Evolutionary conservation across 2,329 filamentous ascomycete species (phyloP), one percentile per base, ranked within the genome.

Genomic region (Penicillium verrucosum): DNA sequence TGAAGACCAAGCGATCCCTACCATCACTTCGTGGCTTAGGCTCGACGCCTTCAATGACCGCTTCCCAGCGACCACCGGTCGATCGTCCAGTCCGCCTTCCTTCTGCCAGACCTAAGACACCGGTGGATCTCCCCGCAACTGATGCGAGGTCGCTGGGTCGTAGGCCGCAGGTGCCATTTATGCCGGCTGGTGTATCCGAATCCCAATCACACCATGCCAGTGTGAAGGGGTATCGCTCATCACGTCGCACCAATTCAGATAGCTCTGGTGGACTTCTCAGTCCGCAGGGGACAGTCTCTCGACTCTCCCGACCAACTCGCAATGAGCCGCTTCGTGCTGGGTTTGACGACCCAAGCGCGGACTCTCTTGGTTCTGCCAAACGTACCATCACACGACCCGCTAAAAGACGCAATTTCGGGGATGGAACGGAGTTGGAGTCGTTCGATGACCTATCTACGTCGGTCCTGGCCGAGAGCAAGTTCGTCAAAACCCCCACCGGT

Each of bases 401-500:
- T 36, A 81, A 85, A 40, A 80, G 81, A 58, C 83, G 86, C 44
- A 85, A 90, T 66, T 99, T 95, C 76, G 94, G 94, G 12, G 91
- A 97, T 72, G 94, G 94, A 16, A 89, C 88, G 58, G 94, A 99
- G 74, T 81, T 99, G 34, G 93, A 97, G 65, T 86, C 84, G 2
- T 97, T 99, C 71, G 94, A 99, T 71, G 94, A 99, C 74, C 78
- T 99, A 54, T 93, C 93, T 1, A 97, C 92, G 0, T 97, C 92
- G 16, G 85, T 83, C 12, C 85, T 88, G 58, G 83, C 85, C 14
- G 94, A 99, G 75, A 91, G 86, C 60, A 89, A 85, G 66, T 99
- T 85, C 68, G 81, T 92, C 60, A 95, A 92, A 73, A 86, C 89
- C 65, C 92, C 94, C 3, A 79, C 88, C 38, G 85, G 83, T 45